Evolutionary conservation across 139 green algal genomes (phyloP), one percentile per base, ranked within the genome.

Genomic region (Ettlia oleoabundans): DNA sequence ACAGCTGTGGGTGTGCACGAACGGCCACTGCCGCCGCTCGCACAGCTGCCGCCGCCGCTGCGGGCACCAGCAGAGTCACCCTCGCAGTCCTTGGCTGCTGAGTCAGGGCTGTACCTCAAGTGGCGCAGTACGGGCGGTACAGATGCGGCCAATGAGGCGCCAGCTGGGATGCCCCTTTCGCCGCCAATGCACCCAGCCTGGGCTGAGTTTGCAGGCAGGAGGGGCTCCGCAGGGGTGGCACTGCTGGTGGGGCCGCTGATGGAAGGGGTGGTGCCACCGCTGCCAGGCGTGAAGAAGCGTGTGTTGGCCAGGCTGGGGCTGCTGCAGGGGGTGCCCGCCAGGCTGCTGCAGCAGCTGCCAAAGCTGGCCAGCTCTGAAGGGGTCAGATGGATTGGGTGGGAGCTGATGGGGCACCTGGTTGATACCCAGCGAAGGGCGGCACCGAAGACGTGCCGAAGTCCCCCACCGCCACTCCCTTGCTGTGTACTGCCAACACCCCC

Each of bases 341-440:
- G 73, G 73, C 53, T 68, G 73, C 73, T 80, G 52, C 28, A 18
- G 32, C 32, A 40, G 73, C 73, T 80, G 73, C 35, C n/a, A 37
- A 55, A 80, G 52, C 40, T 61, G 42, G 32, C 73, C 37, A 43
- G 32, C 52, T 80, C 53, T 2, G 35, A 55, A 9, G 73, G 53
- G 2, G 73, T 80, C 18, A 80, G 53, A 51, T 80, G 52, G 10
- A 80, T 51, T 35, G 73, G 73, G 73, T 80, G 73, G 8, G 52
- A 69, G 10, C 26, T 28, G 8, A 80, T n/a, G n/a, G n/a, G n/a
- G n/a, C n/a, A 52, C 53, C 58, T n/a, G 24, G 24, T 52, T 3
- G 73, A 67, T 52, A 80, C 52, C 73, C 73, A 80, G 35, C 52
- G 9, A 22, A 80, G 52, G 52, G 63, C 38, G 21, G 22, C 42